Evolutionary conservation across 129 eudicot species (phyloP).

Genomic region (Oenanthe sinensis): DNA sequence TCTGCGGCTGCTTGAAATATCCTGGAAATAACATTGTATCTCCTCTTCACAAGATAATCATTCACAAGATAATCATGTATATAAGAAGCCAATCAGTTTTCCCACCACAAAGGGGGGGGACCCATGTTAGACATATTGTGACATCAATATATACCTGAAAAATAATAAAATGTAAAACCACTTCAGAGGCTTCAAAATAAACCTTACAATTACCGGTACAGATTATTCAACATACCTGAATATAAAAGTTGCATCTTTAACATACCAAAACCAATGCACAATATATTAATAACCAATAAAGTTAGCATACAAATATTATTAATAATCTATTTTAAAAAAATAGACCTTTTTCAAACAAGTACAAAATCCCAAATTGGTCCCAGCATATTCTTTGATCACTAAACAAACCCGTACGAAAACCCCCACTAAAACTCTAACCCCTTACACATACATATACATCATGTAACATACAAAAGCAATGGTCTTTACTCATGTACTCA

Average conservation of each 20-base stretch:
- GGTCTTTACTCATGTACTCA: too few species aligned
- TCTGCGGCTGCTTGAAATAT: constrained; percentile 53
- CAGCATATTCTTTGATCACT: not conserved
- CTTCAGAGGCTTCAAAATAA: not conserved
- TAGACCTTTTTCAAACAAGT: not conserved
- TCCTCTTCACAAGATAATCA: constrained; percentile 61
- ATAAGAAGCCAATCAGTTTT: constrained; percentile 54
- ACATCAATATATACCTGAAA: not conserved
- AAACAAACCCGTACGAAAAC: not conserved
- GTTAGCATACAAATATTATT: not conserved
- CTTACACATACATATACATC: not conserved
- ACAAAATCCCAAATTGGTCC: constrained; percentile 6
- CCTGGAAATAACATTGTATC: constrained; percentile 27
- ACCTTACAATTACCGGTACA: not conserved
- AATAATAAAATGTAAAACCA: not conserved
- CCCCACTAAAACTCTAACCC: not conserved
- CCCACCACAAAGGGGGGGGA: not conserved
- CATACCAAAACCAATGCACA: not conserved
- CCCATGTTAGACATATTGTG: not conserved
- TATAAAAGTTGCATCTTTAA: not conserved
- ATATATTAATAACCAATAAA: not conserved
- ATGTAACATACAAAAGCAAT: not conserved
- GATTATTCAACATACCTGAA: not conserved
- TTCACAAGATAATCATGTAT: too few species aligned
- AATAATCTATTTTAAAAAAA: not conserved